phyloP scores from a whole-genome alignment of 495 filamentous ascomycete species.

The Penicillium cosmopolitanum region DNA sequence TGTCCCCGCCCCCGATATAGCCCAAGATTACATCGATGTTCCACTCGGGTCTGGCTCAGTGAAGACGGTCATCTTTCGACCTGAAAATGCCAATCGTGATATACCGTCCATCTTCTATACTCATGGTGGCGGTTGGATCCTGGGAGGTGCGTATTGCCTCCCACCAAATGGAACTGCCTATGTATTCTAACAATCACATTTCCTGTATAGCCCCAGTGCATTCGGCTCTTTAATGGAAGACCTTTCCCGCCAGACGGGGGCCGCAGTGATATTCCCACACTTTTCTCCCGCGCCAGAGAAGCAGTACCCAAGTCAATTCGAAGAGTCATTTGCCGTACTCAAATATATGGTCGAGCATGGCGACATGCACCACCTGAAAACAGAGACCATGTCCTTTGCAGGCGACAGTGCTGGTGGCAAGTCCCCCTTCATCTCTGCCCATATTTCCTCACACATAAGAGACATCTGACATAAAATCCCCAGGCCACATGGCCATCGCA shows the following conservation, averaged over 20 bases:
- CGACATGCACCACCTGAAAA: background rate
- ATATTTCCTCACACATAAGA: background rate
- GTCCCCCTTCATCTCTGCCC: background rate
- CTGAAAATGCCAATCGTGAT: background rate
- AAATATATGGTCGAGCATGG: constrained; percentile 8
- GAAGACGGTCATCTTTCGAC: constrained; percentile 7
- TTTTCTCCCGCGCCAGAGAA: constrained; percentile 6
- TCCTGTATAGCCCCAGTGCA: background rate
- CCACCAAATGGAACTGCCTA: background rate
- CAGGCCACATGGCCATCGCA: constrained; percentile 11
- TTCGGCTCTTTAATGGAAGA: constrained; percentile 8
- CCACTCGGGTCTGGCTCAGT: background rate
- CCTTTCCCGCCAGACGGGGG: constrained; percentile 1
- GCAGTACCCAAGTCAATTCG: constrained; percentile 12
- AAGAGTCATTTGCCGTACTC: constrained; percentile 4
- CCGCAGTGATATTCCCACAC: constrained; percentile 5
- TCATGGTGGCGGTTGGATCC: constrained; percentile 6
- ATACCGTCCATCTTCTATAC: constrained; percentile 6
- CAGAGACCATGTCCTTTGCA: constrained; percentile 2
- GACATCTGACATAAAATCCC: background rate
- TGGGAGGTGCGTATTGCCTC: background rate
- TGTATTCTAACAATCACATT: background rate
- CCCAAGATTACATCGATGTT: background rate
- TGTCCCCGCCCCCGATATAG: background rate
- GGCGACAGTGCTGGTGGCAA: constrained; percentile 7